These are phyloP conservation scores for Phytomonas francai DNA, from an alignment of 208 protist genomes.

Conservation along the genomic window DNA sequence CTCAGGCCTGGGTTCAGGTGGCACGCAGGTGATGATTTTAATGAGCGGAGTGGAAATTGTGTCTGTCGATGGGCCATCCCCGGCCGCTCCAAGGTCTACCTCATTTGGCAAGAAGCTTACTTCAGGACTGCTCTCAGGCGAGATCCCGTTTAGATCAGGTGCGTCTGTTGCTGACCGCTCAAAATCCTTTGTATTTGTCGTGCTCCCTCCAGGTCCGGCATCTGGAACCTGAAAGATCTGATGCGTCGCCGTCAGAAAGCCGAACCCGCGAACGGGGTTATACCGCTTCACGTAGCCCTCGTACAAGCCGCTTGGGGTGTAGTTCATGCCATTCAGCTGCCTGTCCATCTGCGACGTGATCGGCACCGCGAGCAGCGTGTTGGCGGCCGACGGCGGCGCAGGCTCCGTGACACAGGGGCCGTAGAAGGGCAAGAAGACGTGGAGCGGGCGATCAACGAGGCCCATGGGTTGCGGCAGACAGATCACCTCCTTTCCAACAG, in stretches of 20 bases:
- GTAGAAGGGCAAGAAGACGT: background rate
- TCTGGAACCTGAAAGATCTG: conserved; percentile 13
- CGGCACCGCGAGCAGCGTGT: background rate
- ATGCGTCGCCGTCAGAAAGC: conserved; percentile 54
- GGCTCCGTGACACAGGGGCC: background rate
- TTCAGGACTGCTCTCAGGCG: background rate
- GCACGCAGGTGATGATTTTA: background rate
- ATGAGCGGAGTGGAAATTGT: background rate
- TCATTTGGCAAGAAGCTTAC: background rate
- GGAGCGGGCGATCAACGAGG: too few species aligned
- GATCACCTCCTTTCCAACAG: background rate
- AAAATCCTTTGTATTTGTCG: background rate
- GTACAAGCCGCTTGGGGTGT: conserved; percentile 37
- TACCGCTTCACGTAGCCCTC: conserved; percentile 68
- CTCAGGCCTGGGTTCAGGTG: background rate
- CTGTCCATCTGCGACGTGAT: background rate
- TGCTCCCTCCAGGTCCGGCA: background rate
- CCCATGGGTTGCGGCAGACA: background rate
- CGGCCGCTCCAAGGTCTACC: background rate
- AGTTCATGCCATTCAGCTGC: conserved; percentile 29
- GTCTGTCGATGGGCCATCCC: background rate
- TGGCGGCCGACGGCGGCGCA: background rate
- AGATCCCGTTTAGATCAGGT: background rate
- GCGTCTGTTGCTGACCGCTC: background rate
- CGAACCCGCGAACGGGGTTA: conserved; percentile 64